Evolutionary conservation across 371 early-diverging fungal genomes (phyloP).

Genomic region (Lichtheimia ramosa): DNA sequence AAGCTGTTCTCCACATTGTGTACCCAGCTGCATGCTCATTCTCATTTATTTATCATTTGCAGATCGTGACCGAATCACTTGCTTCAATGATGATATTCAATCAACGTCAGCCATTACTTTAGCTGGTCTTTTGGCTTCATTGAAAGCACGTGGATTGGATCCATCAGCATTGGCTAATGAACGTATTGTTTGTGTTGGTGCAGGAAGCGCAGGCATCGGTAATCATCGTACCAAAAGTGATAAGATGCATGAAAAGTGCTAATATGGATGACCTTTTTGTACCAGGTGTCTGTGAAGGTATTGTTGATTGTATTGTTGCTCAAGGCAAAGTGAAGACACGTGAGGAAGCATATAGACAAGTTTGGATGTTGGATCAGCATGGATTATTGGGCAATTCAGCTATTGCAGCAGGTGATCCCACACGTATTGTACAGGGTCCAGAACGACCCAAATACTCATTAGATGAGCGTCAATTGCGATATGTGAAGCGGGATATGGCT

Average conservation of each 20-base stretch:
- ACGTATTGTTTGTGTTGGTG: conserved; percentile 65
- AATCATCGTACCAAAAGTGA: too few relatives aligned
- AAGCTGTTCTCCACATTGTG: conserved; percentile 9
- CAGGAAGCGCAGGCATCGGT: conserved; percentile 65
- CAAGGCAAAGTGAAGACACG: conserved; percentile 58
- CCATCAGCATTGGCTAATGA: conserved; percentile 44
- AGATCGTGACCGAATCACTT: conserved; percentile 60
- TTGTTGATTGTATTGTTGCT: conserved; percentile 61
- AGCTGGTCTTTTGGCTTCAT: conserved; percentile 62
- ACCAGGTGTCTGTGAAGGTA: conserved; percentile 72
- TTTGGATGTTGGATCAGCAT: conserved; percentile 64
- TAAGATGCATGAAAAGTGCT: too few relatives aligned
- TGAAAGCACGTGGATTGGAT: conserved; percentile 52
- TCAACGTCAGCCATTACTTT: conserved; percentile 64
- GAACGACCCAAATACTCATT: conserved; percentile 17
- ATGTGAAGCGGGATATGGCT: conserved; percentile 53
- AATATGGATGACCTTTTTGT: not conserved
- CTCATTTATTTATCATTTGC: not conserved
- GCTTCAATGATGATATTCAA: conserved; percentile 75
- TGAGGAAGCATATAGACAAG: conserved; percentile 57
- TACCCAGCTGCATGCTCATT: not conserved
- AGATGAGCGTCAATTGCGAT: conserved; percentile 55
- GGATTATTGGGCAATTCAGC: conserved; percentile 53
- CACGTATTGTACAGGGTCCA: conserved; percentile 17
- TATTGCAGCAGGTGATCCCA: conserved; percentile 20